Evolutionary conservation across 768 basidiomycete genomes (phyloP), one percentile per base, ranked within the genome.

Genomic region (Coprinellus aureogranulatus): DNA sequence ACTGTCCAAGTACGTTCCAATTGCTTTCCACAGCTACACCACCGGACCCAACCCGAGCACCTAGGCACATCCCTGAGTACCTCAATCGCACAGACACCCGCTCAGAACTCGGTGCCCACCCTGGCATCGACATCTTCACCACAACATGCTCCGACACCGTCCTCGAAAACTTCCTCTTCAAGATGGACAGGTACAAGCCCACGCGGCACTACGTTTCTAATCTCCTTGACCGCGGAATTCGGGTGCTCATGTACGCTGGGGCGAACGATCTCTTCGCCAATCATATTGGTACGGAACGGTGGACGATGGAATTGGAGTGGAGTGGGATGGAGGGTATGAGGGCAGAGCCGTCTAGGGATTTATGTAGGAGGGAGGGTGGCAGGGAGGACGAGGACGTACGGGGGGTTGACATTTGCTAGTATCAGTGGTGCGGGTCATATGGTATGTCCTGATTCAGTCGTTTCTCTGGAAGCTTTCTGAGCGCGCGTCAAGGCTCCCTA

Each of bases 251-350:
- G 54, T 90, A 89, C 62, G 85, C 84, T 1, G 88, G 88, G 4
- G 77, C 78, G 25, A 84, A 86, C 58, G 88, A 89, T 62, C 89
- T 83, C 82, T 84, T 84, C 51, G 90, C 88, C 69, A 89, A 90
- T 67, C 87, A 84, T 79, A 72, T 89, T 25, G 87, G 86, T 5
- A 92, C 92, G 67, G 82, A 87, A 62, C 75, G 79, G 26, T 92
- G 90, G 89, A 83, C 84, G 8, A 70, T 86, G 48, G 72, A 73
- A 30, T 76, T 93, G 61, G 82, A 88, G 53, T 92, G 92, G 92
- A 82, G 79, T 45, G 89, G 88, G 2, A 71, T 79, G 51, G 62
- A 61, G 59, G 80, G 62, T 73, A 77, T 64, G 82, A 66, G 10
- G 48, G 67, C 4, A 58, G 61, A 61, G 72, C 71, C 75, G 18